Base-by-base conservation (phyloP, 1,284 basidiomycete genomes). In the Moesziomyces sp. region DNA sequence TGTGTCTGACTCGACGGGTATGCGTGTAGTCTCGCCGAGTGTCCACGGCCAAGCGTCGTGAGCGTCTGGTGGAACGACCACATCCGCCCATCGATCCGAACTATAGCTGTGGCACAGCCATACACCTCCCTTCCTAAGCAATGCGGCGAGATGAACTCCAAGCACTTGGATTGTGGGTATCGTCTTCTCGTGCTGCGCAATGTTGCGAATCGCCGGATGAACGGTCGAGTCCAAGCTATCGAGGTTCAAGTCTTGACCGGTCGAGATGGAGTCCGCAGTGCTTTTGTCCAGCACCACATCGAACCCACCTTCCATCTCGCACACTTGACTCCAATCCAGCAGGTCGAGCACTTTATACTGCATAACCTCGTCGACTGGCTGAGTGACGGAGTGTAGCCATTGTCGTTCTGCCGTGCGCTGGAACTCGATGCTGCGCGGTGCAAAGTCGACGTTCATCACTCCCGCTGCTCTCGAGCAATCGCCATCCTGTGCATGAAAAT, bases 221-320 rank as follows among this genome's bases (percentile, higher is more conserved):
- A 42, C 21, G 5, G 24, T 13, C 38, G 23, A 34, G 9, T 8
- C 13, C 40, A 14, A 5, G 46, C 5, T 5, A 58, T 30, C 14
- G 21, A 38, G 6, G 46, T 7, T 14, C 50, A 58, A 0, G 34
- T 75, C 73, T 1, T 60, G 19, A 0, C 68, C 67, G 1, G 73
- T 75, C 0, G 68, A 64, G 19, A 75, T 75, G 0, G 68, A 63
- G 23, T 75, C 73, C 6, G 73, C 65, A 0, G 73, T 75, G 23
- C 63, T 67, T 35, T 75, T 75, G 30, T 75, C 73, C n/a, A 75
- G 50, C 9, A 75, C 57, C n/a, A 65, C 28, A 44, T 75, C 64
- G 21, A 68, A 75, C 2, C 5, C 5, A 21, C 35, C 24, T 13
- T 42, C 3, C 21, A 49, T 42, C 58, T 23, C 6, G 18, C 34